Evolutionary conservation across 2,329 filamentous ascomycete genomes (phyloP), one percentile per base, ranked within the genome.

Genomic region (Clarireedia paspali): DNA sequence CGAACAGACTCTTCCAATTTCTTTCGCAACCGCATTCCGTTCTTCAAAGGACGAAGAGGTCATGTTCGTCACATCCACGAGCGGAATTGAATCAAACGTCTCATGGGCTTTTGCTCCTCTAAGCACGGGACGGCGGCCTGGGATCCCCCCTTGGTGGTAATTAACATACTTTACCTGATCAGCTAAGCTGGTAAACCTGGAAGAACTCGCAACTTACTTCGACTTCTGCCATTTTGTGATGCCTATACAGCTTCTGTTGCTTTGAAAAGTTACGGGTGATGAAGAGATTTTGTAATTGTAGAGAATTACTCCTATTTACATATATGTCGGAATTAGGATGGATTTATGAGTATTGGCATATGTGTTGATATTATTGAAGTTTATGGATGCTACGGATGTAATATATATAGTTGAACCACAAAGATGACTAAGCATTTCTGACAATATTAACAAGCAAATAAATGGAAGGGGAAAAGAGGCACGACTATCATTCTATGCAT

Each of bases 101-200:
- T 47, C 14, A 20, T 14, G 20, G 24, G 44, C 44, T 6, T 27
- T 47, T 14, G 44, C 10, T 15, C 44, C 44, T 23, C 20, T 47
- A 7, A 47, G 24, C 15, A 47, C 15, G 12, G 20, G 20, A 24
- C 44, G 44, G 6, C 15, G 39, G 9, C 39, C n/a, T 7, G n/a
- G 39, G n/a, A 42, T 20, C 5, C 39, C 39, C 3, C 39, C 15
- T 14, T 42, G 39, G 5, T 42, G n/a, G 17, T 42, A 42, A 20
- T 20, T 1, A 10, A 42, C n/a, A 42, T 17, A 42, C 39, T 42
- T 14, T 42, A 12, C 17, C 9, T 42, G 70, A 42, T 20, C 9
- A 42, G 39, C n/a, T 10, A 14, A 20, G 17, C 20, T n/a, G 6
- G 14, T 7, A 40, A 17, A 4, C 17, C 15, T 40, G 38, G 38